Evolutionary conservation across 495 filamentous ascomycete genomes (phyloP), one percentile per base, ranked within the genome.

Genomic region (Xylaria flabelliformis): DNA sequence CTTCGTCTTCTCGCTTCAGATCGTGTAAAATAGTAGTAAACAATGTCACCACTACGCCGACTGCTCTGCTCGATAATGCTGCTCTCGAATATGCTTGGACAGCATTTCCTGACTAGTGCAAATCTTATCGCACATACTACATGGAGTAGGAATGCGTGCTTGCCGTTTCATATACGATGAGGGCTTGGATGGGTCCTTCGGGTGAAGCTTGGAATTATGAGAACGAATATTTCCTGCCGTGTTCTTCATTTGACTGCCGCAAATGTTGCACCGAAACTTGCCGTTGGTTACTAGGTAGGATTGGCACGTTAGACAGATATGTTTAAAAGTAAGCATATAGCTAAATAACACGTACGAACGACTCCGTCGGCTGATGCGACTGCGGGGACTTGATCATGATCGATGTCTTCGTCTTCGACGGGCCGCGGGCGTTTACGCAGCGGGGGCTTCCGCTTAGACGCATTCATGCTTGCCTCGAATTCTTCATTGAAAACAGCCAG

Each of bases 211-310:
- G 0, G 67, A 44, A 3, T 26, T 39, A 34, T 61, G 55, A 12
- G 17, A 61, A 17, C 21, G 46, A 29, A 68, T 68, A 13, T 0
- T 19, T 7, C 0, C 17, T 24, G 19, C 29, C 15, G 21, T 15
- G 26, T 68, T 68, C 24, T 21, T 42, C 53, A 68, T 29, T 13
- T 17, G 3, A 39, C n/a, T 55, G 19, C 39, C 36, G 39, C 66
- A 68, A 4, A 34, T 10, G 12, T 68, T 68, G 66, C 66, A 68
- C 51, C 66, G 39, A n/a, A 12, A 68, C 44, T 59, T 68, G 6
- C 66, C 66, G 9, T 53, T 53, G 8, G 6, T 69, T 21, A 62
- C 67, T 69, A 39, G 13, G 26, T 56, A 56, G 3, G 39, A 24
- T 34, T 32, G 1, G 2, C 19, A 19, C 17, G 66, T 68, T 44